phyloP scores from a whole-genome alignment of 352 stramenopile species.

The Globisporangium mamillatum region DNA sequence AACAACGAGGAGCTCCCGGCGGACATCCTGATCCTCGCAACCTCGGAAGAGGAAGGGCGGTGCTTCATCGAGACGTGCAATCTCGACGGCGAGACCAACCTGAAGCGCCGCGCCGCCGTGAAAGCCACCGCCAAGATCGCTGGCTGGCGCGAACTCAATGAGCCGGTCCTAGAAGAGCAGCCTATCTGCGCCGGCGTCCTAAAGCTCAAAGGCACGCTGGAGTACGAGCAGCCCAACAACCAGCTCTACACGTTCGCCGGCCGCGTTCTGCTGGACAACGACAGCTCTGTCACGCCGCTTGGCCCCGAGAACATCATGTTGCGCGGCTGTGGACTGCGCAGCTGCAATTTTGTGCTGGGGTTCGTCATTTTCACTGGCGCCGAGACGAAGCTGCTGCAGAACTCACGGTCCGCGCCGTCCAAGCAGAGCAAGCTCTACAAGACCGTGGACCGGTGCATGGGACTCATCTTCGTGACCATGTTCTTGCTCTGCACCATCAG shows the following conservation, averaged over 20 bases:
- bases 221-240: slow-evolving; percentile 81
- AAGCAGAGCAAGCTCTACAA: slow-evolving; percentile 74
- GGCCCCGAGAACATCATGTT: slow-evolving; percentile 80
- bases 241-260: slow-evolving; percentile 72
- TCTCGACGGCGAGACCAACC: slow-evolving; percentile 93
- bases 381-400: slow-evolving; percentile 89
- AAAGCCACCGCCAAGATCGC: slow-evolving; percentile 46
- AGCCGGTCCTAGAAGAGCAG: slow-evolving; percentile 34
- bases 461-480: slow-evolving; percentile 66
- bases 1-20: slow-evolving; percentile 60
- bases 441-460: slow-evolving; percentile 66
- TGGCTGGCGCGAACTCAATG: slow-evolving; percentile 56
- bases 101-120: slow-evolving; percentile 79
- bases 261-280: slow-evolving; percentile 38
- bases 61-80: slow-evolving; percentile 94
- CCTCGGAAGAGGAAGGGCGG: slow-evolving; percentile 65
- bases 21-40: slow-evolving; percentile 68
- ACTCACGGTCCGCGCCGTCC: slow-evolving; percentile 52
- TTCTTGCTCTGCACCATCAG: slow-evolving; percentile 57
- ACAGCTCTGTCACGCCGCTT: slow-evolving; percentile 31
- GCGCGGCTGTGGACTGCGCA: slow-evolving; percentile 67
- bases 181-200: slow-evolving; percentile 15
- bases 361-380: slow-evolving; percentile 90
- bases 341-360: slow-evolving; percentile 50
- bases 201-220: slow-evolving; percentile 34